Evolutionary conservation across 1,139 yeast genomes (phyloP).

Genomic region (Hemisphaericaspora subhashii): DNA sequence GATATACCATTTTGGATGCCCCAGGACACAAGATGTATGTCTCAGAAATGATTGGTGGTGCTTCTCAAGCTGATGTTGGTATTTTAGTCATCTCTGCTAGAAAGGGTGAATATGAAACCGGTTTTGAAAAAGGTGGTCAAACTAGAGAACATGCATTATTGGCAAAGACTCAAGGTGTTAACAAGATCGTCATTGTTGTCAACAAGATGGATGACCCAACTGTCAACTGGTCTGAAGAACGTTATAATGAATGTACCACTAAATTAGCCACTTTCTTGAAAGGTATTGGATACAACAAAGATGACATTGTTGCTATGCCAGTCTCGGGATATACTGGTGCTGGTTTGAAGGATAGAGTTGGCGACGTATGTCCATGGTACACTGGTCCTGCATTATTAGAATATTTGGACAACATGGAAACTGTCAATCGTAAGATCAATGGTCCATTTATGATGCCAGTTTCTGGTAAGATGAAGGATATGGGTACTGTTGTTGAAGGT

Average conservation of each 20-base stretch:
- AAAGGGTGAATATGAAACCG: conserved; percentile 99
- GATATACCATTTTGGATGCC: conserved; percentile 97
- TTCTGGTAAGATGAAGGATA: conserved; percentile 90
- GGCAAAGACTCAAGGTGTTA: conserved; percentile 98
- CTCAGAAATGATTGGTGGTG: conserved; percentile 99
- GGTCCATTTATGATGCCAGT: conserved; percentile 98
- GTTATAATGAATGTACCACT: conserved; percentile 92
- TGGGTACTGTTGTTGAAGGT: conserved; percentile 98
- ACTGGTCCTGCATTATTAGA: conserved; percentile 89
- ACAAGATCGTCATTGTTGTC: conserved; percentile 86
- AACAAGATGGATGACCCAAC: conserved; percentile 99
- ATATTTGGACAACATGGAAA: conserved; percentile 79
- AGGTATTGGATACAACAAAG: conserved; percentile 87
- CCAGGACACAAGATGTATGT: conserved; percentile 99
- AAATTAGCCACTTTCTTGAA: conserved; percentile 76
- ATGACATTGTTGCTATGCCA: conserved; percentile 90
- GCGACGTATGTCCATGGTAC: conserved; percentile 87
- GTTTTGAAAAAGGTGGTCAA: conserved; percentile 98
- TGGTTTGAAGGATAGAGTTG: conserved; percentile 85
- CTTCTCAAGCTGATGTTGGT: conserved; percentile 98
- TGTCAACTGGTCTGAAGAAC: conserved; percentile 91
- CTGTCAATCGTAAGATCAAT: conserved; percentile 80
- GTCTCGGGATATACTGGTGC: conserved; percentile 98
- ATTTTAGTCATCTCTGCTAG: conserved; percentile 95
- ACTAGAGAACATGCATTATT: conserved; percentile 97